Percentiles rank a stretch among this genome's conserved stretches.
phyloP scores from a whole-genome alignment of 1,284 basidiomycete genomes.

The Naganishia sp. region DNA sequence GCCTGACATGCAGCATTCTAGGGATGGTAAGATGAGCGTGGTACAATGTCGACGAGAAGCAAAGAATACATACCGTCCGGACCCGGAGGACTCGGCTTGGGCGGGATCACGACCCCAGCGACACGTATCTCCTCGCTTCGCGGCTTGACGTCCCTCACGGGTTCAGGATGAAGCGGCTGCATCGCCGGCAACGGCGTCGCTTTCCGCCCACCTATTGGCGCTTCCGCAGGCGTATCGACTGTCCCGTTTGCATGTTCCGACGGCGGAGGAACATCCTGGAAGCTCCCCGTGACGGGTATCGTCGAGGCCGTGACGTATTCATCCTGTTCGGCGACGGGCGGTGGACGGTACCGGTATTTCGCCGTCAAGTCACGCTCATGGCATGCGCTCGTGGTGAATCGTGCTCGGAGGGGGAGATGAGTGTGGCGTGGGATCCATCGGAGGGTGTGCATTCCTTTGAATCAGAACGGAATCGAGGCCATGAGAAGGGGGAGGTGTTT shows the following conservation, averaged over 20 bases:
- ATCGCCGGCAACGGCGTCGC: constrained; percentile 28
- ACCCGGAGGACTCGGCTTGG: constrained; percentile 33
- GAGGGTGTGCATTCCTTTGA: too few species aligned
- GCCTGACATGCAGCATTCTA: constrained; percentile 39
- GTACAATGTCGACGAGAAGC: not conserved
- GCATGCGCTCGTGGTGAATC: not conserved
- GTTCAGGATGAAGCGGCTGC: constrained; percentile 13
- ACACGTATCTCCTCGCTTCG: constrained; percentile 15
- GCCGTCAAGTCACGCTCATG: constrained; percentile 1
- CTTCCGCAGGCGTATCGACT: not conserved
- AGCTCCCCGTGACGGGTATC: constrained; percentile 12
- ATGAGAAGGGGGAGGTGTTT: too few species aligned
- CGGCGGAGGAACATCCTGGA: constrained; percentile 24
- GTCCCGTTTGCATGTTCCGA: not conserved
- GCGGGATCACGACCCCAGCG: constrained; percentile 29
- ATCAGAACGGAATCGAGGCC: too few species aligned
- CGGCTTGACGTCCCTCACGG: not conserved
- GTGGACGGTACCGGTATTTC: constrained; percentile 23
- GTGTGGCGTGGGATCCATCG: too few species aligned
- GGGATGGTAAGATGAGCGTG: not conserved
- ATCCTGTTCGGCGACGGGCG: not conserved
- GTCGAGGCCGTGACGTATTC: constrained; percentile 20
- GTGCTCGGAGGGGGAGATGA: too few species aligned
- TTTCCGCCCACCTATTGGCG: constrained; percentile 10
- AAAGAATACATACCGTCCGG: constrained; percentile 31